A percentile compares a stretch with the other conserved stretches of the same genome.
These are phyloP conservation scores for Candida oleophila DNA, from an alignment of 805 yeast genomes.

Conservation along the genomic window DNA sequence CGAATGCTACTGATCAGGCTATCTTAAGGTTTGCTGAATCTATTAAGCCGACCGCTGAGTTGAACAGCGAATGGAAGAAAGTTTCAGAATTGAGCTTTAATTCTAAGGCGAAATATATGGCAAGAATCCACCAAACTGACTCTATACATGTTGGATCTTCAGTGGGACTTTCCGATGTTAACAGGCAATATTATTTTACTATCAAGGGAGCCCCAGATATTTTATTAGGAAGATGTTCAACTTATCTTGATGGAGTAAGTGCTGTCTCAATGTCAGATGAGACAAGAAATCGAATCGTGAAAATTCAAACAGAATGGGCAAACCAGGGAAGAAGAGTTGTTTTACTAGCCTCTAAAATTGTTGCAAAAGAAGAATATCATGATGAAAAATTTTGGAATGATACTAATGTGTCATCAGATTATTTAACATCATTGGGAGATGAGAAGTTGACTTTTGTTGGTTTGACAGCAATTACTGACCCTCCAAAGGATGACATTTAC, in stretches of 20 bases:
- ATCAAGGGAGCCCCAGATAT: constrained; percentile 51
- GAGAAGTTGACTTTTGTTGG: constrained; percentile 31
- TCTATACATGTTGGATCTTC: constrained; percentile 1
- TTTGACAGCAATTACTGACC: constrained; percentile 43
- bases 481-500: constrained; percentile 37
- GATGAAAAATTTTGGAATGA: constrained; percentile 1
- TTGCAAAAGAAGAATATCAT: constrained; percentile 11
- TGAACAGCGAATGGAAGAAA: constrained; percentile 18
- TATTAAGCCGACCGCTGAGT: constrained; percentile 11
- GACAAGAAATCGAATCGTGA: constrained; percentile 17
- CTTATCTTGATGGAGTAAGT: constrained; percentile 15
- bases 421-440: not conserved
- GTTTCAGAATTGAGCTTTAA: constrained; percentile 38
- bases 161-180: constrained; percentile 10
- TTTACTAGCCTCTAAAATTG: constrained; percentile 23
- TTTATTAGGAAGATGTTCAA: constrained; percentile 29
- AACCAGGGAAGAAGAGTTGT: constrained; percentile 35
- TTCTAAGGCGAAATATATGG: constrained; percentile 48
- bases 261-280: constrained; percentile 15
- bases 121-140: constrained; percentile 24
- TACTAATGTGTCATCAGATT: constrained; percentile 1
- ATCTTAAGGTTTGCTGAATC: constrained; percentile 34
- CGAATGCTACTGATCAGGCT: constrained; percentile 52
- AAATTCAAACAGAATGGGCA: constrained; percentile 35
- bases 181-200: constrained; percentile 18